Base-by-base conservation (phyloP, 2,329 filamentous ascomycete species). In the Aspergillus vadensis region DNA sequence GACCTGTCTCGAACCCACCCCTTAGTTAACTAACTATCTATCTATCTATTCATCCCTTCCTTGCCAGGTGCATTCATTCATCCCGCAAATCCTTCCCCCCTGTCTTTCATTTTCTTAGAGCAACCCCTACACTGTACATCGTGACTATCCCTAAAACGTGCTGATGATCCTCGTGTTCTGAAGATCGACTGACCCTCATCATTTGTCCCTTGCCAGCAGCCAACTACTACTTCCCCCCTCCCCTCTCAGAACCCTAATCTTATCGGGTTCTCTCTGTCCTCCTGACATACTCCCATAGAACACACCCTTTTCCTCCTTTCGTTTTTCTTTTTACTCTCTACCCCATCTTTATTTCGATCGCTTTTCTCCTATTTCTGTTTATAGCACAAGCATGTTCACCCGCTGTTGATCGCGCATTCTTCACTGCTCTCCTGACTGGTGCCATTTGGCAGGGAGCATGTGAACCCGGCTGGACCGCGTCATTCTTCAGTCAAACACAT, bases 211-310 rank as follows among this genome's bases (percentile, higher is more conserved):
- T 39, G 27, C 27, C 50, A 36, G 15, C 25, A 38, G 32, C 15
- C 32, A n/a, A 54, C 36, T 25, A n/a, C n/a, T n/a, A n/a, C n/a
- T 52, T 50, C 25, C 25, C 25, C 25, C 25, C 23, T 8, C 60
- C 61, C 57, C 61, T 67, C 66, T 53, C 57, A 56, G 43, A 66
- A 49, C 61, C 58, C 61, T 68, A 69, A 65, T 65, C 51, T 61
- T 49, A 62, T 66, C 55, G 19, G 58, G 32, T 36, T 30, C 27
- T 30, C 10, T 30, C 39, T 32, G 23, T 62, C 55, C 50, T 41
- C 25, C 53, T 47, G 39, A 47, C 39, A 43, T 39, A 39, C 39
- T 5, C 38, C 38, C 21, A 43, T 44, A 12, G 15, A 23, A 36
- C 12, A 14, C 12, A 36, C 12, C 32, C 32, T 36, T 12, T 14